Evolutionary conservation across 2,329 filamentous ascomycete species (phyloP).

Genomic region (Penicillium oxalicum): DNA sequence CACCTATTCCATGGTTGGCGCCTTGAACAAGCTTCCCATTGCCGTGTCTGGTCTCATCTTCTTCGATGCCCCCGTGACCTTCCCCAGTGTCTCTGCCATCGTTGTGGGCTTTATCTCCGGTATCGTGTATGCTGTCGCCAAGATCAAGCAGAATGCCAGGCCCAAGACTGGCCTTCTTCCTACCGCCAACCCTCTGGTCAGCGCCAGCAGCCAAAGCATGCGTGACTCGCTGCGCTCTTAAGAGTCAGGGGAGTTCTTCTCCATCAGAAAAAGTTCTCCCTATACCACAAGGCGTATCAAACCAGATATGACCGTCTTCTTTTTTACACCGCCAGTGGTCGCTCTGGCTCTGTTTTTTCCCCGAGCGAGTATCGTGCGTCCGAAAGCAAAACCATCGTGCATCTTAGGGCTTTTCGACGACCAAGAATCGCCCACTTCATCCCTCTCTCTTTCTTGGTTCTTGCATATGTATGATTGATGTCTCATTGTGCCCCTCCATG

Average conservation of each 20-base stretch:
- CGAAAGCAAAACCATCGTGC: no score
- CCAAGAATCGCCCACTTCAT: no score
- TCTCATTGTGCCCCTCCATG: slow-evolving; percentile 22
- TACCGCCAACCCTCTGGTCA: slow-evolving; percentile 64
- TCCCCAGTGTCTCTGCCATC: slow-evolving; percentile 88
- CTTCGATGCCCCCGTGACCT: slow-evolving; percentile 88
- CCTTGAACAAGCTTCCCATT: slow-evolving; percentile 95
- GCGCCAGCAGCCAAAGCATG: slow-evolving; percentile 86
- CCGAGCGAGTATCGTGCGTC: no score
- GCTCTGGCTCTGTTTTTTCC: no score
- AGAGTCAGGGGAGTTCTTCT: neutral
- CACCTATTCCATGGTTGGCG: slow-evolving; percentile 97
- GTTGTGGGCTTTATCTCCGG: slow-evolving; percentile 85
- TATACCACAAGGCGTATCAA: neutral
- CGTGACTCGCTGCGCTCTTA: slow-evolving; percentile 73
- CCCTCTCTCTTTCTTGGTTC: neutral
- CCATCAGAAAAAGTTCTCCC: neutral
- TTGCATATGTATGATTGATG: slow-evolving; percentile 27
- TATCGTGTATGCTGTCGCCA: slow-evolving; percentile 81
- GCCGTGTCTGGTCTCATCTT: slow-evolving; percentile 88
- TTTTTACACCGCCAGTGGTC: neutral
- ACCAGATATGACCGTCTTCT: slow-evolving; percentile 4
- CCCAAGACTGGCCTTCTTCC: slow-evolving; percentile 64
- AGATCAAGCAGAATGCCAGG: slow-evolving; percentile 69
- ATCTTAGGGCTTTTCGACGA: no score